A percentile compares a stretch with the other conserved stretches of the same genome.
phyloP scores from a whole-genome alignment of 2,329 filamentous ascomycete genomes.

The Fusarium sp. region DNA sequence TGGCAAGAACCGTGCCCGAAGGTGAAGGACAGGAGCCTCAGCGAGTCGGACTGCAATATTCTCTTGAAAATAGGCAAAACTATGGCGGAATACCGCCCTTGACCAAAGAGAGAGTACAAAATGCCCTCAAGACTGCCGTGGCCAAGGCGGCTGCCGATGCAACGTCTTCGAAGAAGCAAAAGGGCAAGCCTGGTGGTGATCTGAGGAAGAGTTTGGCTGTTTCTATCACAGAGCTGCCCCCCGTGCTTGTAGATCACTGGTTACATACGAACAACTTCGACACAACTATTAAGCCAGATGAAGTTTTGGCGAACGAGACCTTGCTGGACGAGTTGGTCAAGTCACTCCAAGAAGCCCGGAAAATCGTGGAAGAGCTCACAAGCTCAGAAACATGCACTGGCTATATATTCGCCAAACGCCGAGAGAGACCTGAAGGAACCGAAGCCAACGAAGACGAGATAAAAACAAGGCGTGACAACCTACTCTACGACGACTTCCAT shows the following conservation, averaged over 20 bases:
- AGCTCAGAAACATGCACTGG: constrained; percentile 74
- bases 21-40: constrained; percentile 87
- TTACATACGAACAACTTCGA: constrained; percentile 78
- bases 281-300: constrained; percentile 70
- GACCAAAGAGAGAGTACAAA: constrained; percentile 76
- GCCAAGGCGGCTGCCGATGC: constrained; percentile 65
- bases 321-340: constrained; percentile 74
- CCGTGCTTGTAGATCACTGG: constrained; percentile 87
- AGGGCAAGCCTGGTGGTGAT: constrained; percentile 78
- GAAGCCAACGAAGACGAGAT: constrained; percentile 50
- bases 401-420: constrained; percentile 85
- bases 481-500: constrained; percentile 95
- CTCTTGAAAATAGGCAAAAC: constrained; percentile 85
- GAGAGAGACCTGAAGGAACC: constrained; percentile 39
- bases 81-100: constrained; percentile 78
- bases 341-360: constrained; percentile 76
- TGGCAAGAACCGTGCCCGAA: constrained; percentile 83
- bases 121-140: constrained; percentile 74
- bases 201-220: constrained; percentile 83
- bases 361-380: constrained; percentile 75
- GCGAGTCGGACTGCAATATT: constrained; percentile 80
- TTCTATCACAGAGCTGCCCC: constrained; percentile 89
- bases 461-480: constrained; percentile 54
- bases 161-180: constrained; percentile 69
- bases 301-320: constrained; percentile 74